Evolutionary conservation across 1,284 basidiomycete species (phyloP).

Genomic region (Heliocybe sulcata): DNA sequence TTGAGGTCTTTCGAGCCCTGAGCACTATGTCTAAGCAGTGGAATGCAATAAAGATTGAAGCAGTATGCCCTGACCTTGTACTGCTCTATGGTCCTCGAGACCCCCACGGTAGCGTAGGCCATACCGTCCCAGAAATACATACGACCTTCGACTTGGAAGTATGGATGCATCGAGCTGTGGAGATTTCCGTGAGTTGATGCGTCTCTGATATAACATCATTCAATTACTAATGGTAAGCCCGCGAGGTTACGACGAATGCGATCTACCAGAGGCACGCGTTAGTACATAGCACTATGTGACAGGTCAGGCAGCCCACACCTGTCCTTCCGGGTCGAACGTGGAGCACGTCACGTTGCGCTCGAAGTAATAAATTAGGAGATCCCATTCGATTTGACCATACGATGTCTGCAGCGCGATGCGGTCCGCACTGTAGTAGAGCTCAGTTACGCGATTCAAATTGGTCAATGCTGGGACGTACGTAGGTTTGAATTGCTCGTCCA

Average conservation of each 20-base stretch:
- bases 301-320: too few species aligned
- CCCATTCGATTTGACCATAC: constrained; percentile 8
- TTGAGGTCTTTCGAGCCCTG: constrained; percentile 8
- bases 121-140: background rate
- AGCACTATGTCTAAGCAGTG: background rate
- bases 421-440: constrained; percentile 4
- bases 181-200: background rate
- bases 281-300: too few species aligned
- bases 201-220: background rate
- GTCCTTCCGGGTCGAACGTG: background rate
- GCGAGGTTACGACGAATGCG: background rate
- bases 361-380: constrained; percentile 10
- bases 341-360: constrained; percentile 1
- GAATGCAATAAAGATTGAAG: background rate
- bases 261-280: too few species aligned
- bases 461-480: constrained; percentile 1
- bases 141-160: background rate
- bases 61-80: background rate
- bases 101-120: background rate
- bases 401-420: constrained; percentile 6
- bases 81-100: background rate
- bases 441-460: too few species aligned
- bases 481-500: constrained; percentile 7
- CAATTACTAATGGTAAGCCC: background rate
- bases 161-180: background rate